Conservation (phyloP, 257 asterid species). For the Verbascum thapsus region DNA sequence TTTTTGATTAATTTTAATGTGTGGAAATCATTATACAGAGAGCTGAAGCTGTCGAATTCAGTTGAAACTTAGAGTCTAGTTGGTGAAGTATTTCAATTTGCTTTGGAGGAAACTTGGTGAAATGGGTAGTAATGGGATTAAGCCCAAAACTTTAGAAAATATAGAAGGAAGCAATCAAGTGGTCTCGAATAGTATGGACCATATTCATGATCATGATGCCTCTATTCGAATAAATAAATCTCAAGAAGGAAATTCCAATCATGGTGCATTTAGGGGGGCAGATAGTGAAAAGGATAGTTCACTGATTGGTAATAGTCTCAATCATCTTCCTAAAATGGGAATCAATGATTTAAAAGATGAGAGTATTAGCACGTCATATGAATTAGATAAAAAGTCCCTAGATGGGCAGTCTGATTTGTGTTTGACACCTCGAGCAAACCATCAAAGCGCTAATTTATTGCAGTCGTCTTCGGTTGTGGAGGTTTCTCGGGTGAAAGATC, state of each 20-base stretch:
- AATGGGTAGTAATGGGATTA: conserved; percentile 54
- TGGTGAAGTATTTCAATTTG: conserved; percentile 23
- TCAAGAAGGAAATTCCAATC: neutral
- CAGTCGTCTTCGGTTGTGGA: conserved; percentile 47
- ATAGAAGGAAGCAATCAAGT: conserved; percentile 31
- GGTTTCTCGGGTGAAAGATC: conserved; percentile 38
- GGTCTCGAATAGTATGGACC: conserved; percentile 27
- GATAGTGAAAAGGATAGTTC: conserved; percentile 22
- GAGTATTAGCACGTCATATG: conserved; percentile 28
- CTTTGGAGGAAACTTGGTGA: conserved; percentile 35
- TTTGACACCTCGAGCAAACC: conserved; percentile 47
- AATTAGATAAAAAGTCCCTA: conserved; percentile 30
- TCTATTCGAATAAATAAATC: conserved; percentile 11
- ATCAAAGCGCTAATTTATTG: conserved; percentile 26
- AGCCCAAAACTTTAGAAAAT: conserved; percentile 32
- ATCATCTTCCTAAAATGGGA: conserved; percentile 27
- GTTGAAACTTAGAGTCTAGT: conserved; percentile 26
- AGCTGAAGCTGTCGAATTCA: conserved; percentile 27
- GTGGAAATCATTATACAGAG: conserved; percentile 20
- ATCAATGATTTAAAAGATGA: conserved; percentile 33
- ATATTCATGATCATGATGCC: conserved; percentile 25
- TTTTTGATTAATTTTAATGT: conserved; percentile 7
- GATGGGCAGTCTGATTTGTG: conserved; percentile 49
- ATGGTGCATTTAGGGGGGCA: conserved; percentile 25
- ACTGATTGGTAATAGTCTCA: conserved; percentile 9